Evolutionary conservation across 176 grass and related monocot species (phyloP).

Genomic region (Cocos nucifera): DNA sequence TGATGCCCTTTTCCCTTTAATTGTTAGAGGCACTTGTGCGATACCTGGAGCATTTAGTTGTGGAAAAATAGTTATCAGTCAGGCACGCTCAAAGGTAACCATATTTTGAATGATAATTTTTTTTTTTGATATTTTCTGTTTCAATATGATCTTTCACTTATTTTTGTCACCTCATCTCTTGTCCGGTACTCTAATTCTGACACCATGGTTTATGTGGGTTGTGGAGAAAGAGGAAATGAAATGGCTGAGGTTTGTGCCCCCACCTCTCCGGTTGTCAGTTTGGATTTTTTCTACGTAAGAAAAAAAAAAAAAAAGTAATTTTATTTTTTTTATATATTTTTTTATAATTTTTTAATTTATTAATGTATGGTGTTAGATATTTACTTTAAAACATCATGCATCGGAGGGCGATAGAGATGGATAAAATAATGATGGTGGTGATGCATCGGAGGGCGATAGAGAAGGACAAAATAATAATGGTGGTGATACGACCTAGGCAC

Average conservation of each 20-base stretch:
- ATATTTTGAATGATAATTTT: neutral
- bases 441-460: too few relatives aligned
- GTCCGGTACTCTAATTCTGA: slow-evolving; percentile 85
- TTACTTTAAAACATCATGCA: too few relatives aligned
- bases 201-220: slow-evolving; percentile 81
- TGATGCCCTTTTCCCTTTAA: slow-evolving; percentile 82
- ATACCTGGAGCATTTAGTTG: slow-evolving; percentile 95
- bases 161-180: neutral
- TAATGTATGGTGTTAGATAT: too few relatives aligned
- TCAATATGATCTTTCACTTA: slow-evolving; percentile 13
- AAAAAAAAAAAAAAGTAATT: too few relatives aligned
- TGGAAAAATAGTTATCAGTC: slow-evolving; percentile 95
- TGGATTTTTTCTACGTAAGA: too few relatives aligned
- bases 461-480: too few relatives aligned
- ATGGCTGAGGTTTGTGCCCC: slow-evolving; percentile 55
- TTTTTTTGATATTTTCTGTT: neutral
- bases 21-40: slow-evolving; percentile 85
- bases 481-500: too few relatives aligned
- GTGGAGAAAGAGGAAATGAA: slow-evolving; percentile 90
- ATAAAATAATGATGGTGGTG: too few relatives aligned
- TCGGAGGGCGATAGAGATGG: too few relatives aligned
- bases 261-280: neutral
- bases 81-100: slow-evolving; percentile 87
- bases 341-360: too few relatives aligned
- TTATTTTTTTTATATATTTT: too few relatives aligned